Evolutionary conservation across 257 asterid species (phyloP).

Genomic region (Solanum dulcamara): DNA sequence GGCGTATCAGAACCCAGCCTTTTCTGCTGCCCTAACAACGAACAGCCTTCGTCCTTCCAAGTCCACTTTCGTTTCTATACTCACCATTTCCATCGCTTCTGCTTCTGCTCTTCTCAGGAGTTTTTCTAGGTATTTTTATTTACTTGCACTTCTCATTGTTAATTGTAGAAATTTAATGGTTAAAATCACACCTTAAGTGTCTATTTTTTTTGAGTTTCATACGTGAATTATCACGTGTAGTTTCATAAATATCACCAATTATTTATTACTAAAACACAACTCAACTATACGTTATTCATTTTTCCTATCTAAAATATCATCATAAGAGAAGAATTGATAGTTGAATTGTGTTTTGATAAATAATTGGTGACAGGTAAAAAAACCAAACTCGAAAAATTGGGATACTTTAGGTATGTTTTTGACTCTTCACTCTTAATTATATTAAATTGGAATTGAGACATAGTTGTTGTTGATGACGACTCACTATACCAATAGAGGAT

Average conservation of each 20-base stretch:
- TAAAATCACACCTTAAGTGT: not conserved
- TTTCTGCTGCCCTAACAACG: slow-evolving; percentile 80
- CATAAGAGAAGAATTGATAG: not conserved
- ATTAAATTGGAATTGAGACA: not conserved
- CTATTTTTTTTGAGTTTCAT: not conserved
- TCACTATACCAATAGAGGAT: not conserved
- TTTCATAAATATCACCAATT: not conserved
- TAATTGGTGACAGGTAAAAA: too few species aligned
- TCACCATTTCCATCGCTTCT: slow-evolving; percentile 43
- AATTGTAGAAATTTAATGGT: not conserved
- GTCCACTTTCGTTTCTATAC: slow-evolving; percentile 37
- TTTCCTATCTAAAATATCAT: not conserved
- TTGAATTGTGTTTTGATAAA: not conserved
- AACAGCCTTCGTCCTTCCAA: slow-evolving; percentile 62
- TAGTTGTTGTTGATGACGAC: not conserved
- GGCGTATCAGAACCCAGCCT: slow-evolving; percentile 73
- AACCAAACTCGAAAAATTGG: not conserved
- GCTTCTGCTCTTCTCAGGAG: slow-evolving; percentile 29
- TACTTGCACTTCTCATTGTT: not conserved
- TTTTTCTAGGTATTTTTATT: slow-evolving; percentile 20
- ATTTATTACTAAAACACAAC: not conserved
- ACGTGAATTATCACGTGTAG: not conserved
- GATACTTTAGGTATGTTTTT: not conserved
- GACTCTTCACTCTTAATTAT: not conserved
- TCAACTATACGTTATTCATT: not conserved